Evolutionary conservation across 495 filamentous ascomycete species (phyloP).

Genomic region (Tuber calosporum): DNA sequence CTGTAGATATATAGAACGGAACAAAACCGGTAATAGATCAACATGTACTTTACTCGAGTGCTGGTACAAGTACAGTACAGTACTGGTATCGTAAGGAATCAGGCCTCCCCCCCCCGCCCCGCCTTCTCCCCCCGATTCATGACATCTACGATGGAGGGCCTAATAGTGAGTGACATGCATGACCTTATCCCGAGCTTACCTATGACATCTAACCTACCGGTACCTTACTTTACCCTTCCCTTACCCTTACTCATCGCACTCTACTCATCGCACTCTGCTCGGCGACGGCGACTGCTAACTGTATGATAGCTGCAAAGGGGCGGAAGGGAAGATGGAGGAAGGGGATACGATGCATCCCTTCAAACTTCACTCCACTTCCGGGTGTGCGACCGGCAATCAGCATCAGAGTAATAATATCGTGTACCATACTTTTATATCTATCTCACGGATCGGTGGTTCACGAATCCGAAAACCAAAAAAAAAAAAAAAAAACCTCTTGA

Average conservation of each 20-base stretch:
- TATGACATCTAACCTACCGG: no score
- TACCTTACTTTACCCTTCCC: neutral
- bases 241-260: neutral
- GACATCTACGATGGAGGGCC: neutral
- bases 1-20: neutral
- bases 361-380: neutral
- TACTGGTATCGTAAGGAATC: neutral
- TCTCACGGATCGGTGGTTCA: neutral
- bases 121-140: neutral
- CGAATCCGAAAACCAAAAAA: neutral
- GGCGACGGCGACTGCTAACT: neutral
- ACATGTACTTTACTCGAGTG: neutral
- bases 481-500: neutral
- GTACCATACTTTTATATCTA: conserved; percentile 2
- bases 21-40: neutral
- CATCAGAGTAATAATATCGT: neutral
- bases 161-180: neutral
- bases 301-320: neutral
- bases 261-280: neutral
- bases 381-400: neutral
- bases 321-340: neutral
- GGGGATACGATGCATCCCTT: neutral
- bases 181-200: neutral
- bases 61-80: no score
- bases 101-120: neutral